A percentile compares a stretch with the other conserved stretches of the same genome.
phyloP scores from a whole-genome alignment of 345 rosid genomes.

The Bretschneidera sinensis region DNA sequence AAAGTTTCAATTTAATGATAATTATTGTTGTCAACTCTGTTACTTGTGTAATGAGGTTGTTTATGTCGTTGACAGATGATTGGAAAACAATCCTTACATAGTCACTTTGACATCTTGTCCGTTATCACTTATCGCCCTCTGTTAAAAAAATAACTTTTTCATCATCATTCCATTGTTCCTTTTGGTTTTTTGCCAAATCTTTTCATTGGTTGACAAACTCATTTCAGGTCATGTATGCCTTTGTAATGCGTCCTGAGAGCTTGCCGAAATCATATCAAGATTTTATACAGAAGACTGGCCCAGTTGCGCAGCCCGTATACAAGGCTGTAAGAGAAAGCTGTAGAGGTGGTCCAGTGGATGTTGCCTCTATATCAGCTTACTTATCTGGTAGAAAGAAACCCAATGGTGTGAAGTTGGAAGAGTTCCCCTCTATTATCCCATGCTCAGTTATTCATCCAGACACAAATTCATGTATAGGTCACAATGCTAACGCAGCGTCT shows the following conservation, averaged over 20 bases:
- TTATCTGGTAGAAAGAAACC: slow-evolving; percentile 46
- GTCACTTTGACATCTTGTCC: neutral
- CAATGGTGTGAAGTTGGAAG: slow-evolving; percentile 54
- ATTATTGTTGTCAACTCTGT: neutral
- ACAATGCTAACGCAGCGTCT: slow-evolving; percentile 81
- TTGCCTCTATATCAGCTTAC: slow-evolving; percentile 66
- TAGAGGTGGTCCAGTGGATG: slow-evolving; percentile 80
- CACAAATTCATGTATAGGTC: slow-evolving; percentile 69
- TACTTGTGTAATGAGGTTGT: neutral
- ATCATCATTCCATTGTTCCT: neutral
- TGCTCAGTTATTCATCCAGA: slow-evolving; percentile 89
- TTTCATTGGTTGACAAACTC: neutral
- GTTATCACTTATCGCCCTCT: neutral
- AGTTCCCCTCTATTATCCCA: slow-evolving; percentile 80
- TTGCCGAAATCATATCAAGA: slow-evolving; percentile 92
- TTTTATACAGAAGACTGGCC: slow-evolving; percentile 97
- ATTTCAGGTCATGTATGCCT: slow-evolving; percentile 79
- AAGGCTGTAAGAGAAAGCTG: slow-evolving; percentile 90
- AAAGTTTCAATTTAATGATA: neutral
- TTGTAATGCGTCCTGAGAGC: slow-evolving; percentile 96
- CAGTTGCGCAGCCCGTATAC: slow-evolving; percentile 83
- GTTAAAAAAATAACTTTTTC: neutral
- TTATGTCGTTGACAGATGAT: neutral
- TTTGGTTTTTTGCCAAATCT: neutral
- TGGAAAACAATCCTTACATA: neutral